These are phyloP conservation scores for Coemansia interrupta DNA, from an alignment of 192 early-diverging fungal genomes.

Conservation along the genomic window DNA sequence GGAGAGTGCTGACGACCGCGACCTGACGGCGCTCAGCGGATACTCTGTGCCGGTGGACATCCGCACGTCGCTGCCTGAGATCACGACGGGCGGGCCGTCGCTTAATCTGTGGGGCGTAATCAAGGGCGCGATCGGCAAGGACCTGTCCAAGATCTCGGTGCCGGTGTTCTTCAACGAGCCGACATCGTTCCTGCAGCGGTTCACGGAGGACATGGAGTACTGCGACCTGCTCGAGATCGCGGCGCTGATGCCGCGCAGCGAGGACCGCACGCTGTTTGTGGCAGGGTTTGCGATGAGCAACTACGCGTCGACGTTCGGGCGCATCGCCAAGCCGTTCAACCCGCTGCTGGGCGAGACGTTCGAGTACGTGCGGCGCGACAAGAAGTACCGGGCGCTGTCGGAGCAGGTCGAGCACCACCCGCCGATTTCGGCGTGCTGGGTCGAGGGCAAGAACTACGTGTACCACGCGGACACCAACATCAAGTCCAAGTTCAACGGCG, in stretches of 20 bases:
- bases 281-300: conserved; percentile 87
- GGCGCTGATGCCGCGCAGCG: conserved; percentile 55
- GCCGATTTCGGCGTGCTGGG: conserved; percentile 84
- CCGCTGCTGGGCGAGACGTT: conserved; percentile 87
- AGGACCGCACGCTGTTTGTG: conserved; percentile 71
- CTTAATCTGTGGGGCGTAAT: conserved; percentile 83
- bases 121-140: conserved; percentile 83
- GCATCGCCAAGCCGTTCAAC: conserved; percentile 88
- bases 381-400: conserved; percentile 74
- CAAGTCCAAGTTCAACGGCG: conserved; percentile 82
- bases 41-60: conserved; percentile 22
- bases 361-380: conserved; percentile 77
- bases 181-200: conserved; percentile 77
- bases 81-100: conserved; percentile 55
- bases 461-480: conserved; percentile 87
- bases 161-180: conserved; percentile 92
- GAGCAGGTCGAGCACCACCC: conserved; percentile 91
- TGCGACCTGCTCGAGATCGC: conserved; percentile 78
- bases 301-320: conserved; percentile 73
- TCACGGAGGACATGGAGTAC: conserved; percentile 85
- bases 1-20: conserved; percentile 4
- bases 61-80: conserved; percentile 54
- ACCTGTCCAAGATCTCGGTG: conserved; percentile 76
- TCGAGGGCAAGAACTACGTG: conserved; percentile 74
- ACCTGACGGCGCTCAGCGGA: conserved; percentile 44